Evolutionary conservation across 2,329 filamentous ascomycete species (phyloP).

Genomic region (Cladosporium sphaerospermum): DNA sequence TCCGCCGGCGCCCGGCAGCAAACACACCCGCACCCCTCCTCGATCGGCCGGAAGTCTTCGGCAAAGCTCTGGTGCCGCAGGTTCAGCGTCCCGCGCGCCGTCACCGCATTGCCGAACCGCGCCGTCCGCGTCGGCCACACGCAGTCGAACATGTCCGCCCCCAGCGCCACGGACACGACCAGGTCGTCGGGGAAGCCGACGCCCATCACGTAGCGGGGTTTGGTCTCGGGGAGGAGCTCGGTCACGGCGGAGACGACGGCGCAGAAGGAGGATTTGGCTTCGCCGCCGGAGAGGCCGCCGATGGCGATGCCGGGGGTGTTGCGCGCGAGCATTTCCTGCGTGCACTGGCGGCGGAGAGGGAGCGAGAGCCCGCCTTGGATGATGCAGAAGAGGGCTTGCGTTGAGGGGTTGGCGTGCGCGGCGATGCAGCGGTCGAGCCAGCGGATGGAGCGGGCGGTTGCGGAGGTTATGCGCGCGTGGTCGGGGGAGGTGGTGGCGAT

Average conservation of each 20-base stretch:
- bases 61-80: conserved; percentile 70
- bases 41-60: conserved; percentile 75
- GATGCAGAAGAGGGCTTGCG: conserved; percentile 95
- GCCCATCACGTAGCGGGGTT: conserved; percentile 99
- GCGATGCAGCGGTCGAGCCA: conserved; percentile 95
- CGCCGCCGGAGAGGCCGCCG: conserved; percentile 87
- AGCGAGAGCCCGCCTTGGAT: conserved; percentile 93
- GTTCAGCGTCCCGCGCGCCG: conserved; percentile 73
- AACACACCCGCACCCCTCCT: conserved; percentile 72
- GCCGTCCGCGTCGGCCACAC: conserved; percentile 97
- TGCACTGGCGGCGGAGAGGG: conserved; percentile 78
- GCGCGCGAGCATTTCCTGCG: conserved; percentile 75
- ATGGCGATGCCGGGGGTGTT: conserved; percentile 96
- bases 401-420: conserved; percentile 74
- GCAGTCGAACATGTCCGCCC: conserved; percentile 99
- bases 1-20: conserved; percentile 61
- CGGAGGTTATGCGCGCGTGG: conserved; percentile 77
- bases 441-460: conserved; percentile 87
- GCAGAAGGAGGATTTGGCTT: conserved; percentile 90
- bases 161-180: conserved; percentile 84
- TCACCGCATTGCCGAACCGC: conserved; percentile 91
- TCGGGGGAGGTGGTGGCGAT: conserved; percentile 94
- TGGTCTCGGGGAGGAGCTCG: conserved; percentile 72
- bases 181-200: conserved; percentile 95
- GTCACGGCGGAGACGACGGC: conserved; percentile 80